These are phyloP conservation scores for Litchi chinensis DNA, from an alignment of 345 rosid species.

Conservation along the genomic window DNA sequence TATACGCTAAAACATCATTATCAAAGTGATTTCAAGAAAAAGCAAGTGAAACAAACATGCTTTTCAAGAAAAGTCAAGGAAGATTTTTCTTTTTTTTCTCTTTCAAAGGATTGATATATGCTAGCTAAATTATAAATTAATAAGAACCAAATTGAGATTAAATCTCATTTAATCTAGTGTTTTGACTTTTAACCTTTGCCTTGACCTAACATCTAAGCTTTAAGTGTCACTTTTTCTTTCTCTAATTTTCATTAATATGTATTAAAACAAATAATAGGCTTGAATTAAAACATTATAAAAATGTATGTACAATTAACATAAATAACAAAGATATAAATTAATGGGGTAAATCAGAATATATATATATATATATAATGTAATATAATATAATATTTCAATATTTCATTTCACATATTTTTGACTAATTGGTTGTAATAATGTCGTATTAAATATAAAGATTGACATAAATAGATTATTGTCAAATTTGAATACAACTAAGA, in stretches of 20 bases:
- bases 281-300: too few relatives aligned
- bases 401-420: too few relatives aligned
- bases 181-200: not conserved
- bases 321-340: too few relatives aligned
- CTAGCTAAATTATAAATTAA: not conserved
- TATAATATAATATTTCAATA: too few relatives aligned
- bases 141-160: not conserved
- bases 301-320: too few relatives aligned
- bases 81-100: not conserved
- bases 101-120: constrained; percentile 3
- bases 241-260: not conserved
- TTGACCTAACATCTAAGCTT: not conserved
- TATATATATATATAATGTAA: too few relatives aligned
- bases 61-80: not conserved
- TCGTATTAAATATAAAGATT: too few relatives aligned
- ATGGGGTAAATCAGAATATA: too few relatives aligned
- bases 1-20: constrained; percentile 13
- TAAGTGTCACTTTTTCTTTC: not conserved
- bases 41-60: constrained; percentile 5
- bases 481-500: not conserved
- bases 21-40: constrained; percentile 14
- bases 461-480: too few relatives aligned
- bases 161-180: not conserved
- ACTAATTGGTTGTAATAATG: too few relatives aligned
- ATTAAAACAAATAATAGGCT: not conserved